Base-by-base conservation (phyloP, 2,329 filamentous ascomycete genomes). In the Nemania serpens region DNA sequence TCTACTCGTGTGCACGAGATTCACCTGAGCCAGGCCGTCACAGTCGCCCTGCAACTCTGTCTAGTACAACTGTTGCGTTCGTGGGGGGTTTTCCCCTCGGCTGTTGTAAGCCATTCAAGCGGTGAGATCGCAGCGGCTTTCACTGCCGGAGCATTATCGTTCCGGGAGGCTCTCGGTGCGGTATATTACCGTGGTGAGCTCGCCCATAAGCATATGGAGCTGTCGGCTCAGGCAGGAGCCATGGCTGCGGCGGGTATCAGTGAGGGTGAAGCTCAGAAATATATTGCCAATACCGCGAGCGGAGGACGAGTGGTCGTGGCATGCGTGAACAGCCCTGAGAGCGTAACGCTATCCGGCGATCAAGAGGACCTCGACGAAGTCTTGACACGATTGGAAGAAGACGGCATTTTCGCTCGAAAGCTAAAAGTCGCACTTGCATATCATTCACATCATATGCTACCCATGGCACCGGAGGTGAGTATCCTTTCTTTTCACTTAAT, bases 81-180 rank as follows among this genome's bases (percentile, higher is more conserved):
- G 5, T 68, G 61, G 62, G 62, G 61, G 6, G 51, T 70, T 45
- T 54, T 4, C 0, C 65, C 67, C 1, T 5, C 48, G 0, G 61
- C 64, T 3, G 67, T 69, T 0, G 59, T 59, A 1, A 59, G 68
- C 10, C 68, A 76, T 54, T 75, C 73, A 0, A 69, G 65, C 2
- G 75, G 74, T 6, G 75, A 76, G 59, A 73, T 81, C 39, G 77
- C 76, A 0, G 78, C 78, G 0, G 78, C 77, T 0, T 80, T 78
- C 54, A 73, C 73, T 1, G 71, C 71, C 2, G 75, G 74, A 0
- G 65, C 57, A 5, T 62, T 74, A 7, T 52, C 53, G 0, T 55
- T 55, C n/a, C 13, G 47, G 12, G 54, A 58, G 1, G 65, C 66
- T 5, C 36, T 70, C 1, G 55, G 49, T 0, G 47, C 64, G 2